Conservation (phyloP, 352 stramenopile species). For the Pythium aristosporum region DNA sequence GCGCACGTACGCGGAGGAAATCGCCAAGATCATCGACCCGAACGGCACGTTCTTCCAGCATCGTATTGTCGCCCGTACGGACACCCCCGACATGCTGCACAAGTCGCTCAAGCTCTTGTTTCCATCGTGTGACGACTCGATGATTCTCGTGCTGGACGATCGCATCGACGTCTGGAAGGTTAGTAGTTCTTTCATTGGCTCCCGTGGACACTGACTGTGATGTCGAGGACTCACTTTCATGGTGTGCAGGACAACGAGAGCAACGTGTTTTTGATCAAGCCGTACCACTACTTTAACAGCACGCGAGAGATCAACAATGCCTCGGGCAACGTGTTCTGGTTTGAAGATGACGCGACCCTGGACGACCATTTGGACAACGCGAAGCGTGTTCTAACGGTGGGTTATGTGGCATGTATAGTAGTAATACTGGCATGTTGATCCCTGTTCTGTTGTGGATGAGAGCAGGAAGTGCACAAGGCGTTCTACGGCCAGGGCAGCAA, state of each 20-base stretch:
- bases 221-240: not conserved
- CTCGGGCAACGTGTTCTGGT: constrained; percentile 46
- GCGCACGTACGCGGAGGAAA: constrained; percentile 92
- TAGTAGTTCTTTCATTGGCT: not conserved
- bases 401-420: not conserved
- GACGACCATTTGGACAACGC: constrained; percentile 62
- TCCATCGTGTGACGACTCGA: constrained; percentile 82
- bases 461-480: constrained; percentile 45
- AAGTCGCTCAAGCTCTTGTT: constrained; percentile 88
- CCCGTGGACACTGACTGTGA: not conserved
- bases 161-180: constrained; percentile 84
- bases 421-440: not conserved
- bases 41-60: constrained; percentile 79
- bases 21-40: constrained; percentile 92
- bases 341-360: constrained; percentile 34
- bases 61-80: constrained; percentile 84
- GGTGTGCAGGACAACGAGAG: constrained; percentile 65
- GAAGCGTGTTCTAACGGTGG: constrained; percentile 45
- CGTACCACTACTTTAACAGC: constrained; percentile 83
- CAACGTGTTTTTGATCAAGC: constrained; percentile 86
- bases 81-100: constrained; percentile 85
- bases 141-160: constrained; percentile 86
- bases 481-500: constrained; percentile 59
- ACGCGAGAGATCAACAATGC: constrained; percentile 85
- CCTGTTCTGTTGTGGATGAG: not conserved